Evolutionary conservation across 108 stramenopile species (phyloP), one percentile per base, ranked within the genome.

Genomic region (Chaetoceros tenuissimus): DNA sequence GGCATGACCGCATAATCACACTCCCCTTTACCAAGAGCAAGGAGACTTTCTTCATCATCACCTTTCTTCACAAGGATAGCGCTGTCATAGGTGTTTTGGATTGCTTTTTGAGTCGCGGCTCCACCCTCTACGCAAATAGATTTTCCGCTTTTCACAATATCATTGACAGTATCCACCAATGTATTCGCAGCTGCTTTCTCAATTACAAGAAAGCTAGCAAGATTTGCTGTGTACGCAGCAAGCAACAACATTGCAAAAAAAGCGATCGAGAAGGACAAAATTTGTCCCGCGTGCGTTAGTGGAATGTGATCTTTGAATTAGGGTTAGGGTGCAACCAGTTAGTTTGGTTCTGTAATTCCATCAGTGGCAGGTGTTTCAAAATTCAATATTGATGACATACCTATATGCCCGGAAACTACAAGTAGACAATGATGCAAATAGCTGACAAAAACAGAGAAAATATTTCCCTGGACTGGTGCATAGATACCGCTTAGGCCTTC

Each of bases 231-330:
- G 53, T 77, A 77, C 0, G 75, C 49, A 8, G 60, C 3, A 7
- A 40, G 55, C 8, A 72, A 2, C n/a, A 77, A 53, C 26, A 77
- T 29, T 0, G 60, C 51, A 67, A 67, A 77, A 27, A 77, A 69
- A 26, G 62, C 64, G 48, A 66, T 24, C 24, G 48, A 59, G 8
- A 59, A 22, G 0, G 29, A 61, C 24, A 72, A 60, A 43, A 77
- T 52, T 28, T 55, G 64, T 45, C n/a, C n/a, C n/a, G n/a, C n/a
- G n/a, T n/a, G n/a, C n/a, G n/a, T n/a, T n/a, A n/a, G n/a, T n/a
- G n/a, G n/a, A n/a, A n/a, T n/a, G n/a, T n/a, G n/a, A n/a, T n/a
- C n/a, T n/a, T n/a, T n/a, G n/a, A n/a, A n/a, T n/a, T n/a, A n/a
- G n/a, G n/a, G n/a, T n/a, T n/a, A n/a, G n/a, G n/a, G n/a, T n/a